A percentile compares a stretch with the other conserved stretches of the same genome.
phyloP scores from a whole-genome alignment of 78 protist species.

The Pirum gemmata region DNA sequence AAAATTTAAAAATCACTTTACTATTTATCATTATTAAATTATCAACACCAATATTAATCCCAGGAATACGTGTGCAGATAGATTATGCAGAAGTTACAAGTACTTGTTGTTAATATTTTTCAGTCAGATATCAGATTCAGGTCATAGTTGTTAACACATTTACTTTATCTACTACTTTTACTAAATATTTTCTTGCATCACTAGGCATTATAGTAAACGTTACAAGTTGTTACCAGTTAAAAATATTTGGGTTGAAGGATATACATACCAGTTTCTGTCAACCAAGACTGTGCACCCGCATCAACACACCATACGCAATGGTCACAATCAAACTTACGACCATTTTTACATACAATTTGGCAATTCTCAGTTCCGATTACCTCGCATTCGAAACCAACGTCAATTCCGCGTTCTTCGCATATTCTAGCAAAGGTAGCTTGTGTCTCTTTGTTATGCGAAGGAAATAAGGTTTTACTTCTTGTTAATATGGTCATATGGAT shows the following conservation, averaged over 20 bases:
- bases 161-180: too few species aligned
- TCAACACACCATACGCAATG: background rate
- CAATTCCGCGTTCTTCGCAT: background rate
- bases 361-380: background rate
- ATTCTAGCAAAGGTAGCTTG: background rate
- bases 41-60: too few species aligned
- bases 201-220: too few species aligned
- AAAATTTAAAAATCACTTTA: too few species aligned
- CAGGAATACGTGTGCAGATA: too few species aligned
- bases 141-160: too few species aligned
- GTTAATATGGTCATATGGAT: background rate
- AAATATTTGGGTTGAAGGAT: background rate
- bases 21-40: too few species aligned
- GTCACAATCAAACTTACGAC: background rate
- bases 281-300: background rate
- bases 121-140: too few species aligned
- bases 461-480: background rate
- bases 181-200: too few species aligned
- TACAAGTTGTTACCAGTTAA: too few species aligned
- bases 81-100: too few species aligned
- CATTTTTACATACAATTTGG: background rate
- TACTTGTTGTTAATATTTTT: too few species aligned
- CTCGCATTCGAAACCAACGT: background rate
- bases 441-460: background rate
- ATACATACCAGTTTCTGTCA: background rate